These are phyloP conservation scores for Nannizziopsis barbatae DNA, from an alignment of 2,329 filamentous ascomycete genomes.

Conservation along the genomic window DNA sequence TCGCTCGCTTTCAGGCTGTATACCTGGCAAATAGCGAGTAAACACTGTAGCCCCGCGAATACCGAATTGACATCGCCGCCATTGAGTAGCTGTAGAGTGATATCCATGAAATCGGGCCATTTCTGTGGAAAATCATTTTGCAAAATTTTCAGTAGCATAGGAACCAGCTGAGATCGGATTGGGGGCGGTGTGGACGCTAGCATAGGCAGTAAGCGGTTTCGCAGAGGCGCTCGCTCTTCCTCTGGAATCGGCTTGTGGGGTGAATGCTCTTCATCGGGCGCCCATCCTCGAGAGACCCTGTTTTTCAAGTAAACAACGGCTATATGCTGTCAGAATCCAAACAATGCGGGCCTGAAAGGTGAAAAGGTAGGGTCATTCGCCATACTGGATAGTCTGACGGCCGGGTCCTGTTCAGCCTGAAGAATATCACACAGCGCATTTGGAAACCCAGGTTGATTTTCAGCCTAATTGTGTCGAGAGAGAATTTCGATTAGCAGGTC, in stretches of 20 bases:
- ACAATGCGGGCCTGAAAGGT: not conserved
- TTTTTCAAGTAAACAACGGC: constrained; percentile 98
- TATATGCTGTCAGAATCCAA: constrained; percentile 31
- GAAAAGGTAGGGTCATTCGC: constrained; percentile 21
- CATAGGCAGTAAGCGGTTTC: constrained; percentile 78
- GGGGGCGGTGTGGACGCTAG: constrained; percentile 68
- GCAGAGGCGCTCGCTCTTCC: constrained; percentile 75
- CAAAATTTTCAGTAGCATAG: constrained; percentile 88
- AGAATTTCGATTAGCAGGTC: not conserved
- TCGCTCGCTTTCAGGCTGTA: constrained; percentile 88
- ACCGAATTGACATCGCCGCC: constrained; percentile 78
- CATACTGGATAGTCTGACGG: constrained; percentile 80
- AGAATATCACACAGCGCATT: constrained; percentile 84
- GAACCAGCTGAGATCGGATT: constrained; percentile 84
- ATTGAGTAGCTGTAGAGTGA: constrained; percentile 78
- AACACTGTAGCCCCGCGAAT: constrained; percentile 84
- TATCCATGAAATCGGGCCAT: constrained; percentile 91
- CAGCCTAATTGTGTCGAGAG: constrained; percentile 49
- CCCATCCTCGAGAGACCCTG: constrained; percentile 86
- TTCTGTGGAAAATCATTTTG: constrained; percentile 88
- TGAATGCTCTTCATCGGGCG: constrained; percentile 61
- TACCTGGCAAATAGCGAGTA: constrained; percentile 86
- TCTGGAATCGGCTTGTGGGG: constrained; percentile 69
- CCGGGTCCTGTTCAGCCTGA: constrained; percentile 73
- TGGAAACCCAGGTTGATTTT: constrained; percentile 79